Conservation (phyloP, 805 yeast genomes). For the Hemisphaericaspora nanyangensis region DNA sequence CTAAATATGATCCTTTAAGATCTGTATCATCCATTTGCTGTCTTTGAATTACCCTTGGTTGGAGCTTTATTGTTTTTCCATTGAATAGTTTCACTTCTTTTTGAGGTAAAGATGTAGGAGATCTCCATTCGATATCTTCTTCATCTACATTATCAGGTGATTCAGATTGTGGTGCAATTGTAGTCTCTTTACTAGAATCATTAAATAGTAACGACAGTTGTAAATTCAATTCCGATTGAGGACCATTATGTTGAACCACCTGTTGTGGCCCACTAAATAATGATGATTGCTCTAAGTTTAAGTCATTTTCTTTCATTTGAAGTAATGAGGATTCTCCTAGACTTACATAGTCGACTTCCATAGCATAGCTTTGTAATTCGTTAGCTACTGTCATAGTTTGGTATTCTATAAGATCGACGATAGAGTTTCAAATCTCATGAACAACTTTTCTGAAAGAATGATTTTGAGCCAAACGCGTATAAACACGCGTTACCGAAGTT, state of each 20-base stretch:
- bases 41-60: conserved; percentile 7
- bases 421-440: too few relatives aligned
- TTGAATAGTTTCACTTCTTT: conserved; percentile 18
- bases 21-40: neutral
- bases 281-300: neutral
- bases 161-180: too few relatives aligned
- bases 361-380: neutral
- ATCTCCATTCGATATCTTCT: neutral
- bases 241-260: too few relatives aligned
- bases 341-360: neutral
- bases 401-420: too few relatives aligned
- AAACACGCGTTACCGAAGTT: too few relatives aligned
- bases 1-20: conserved; percentile 10
- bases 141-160: neutral
- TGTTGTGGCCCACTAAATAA: too few relatives aligned
- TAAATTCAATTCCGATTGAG: too few relatives aligned
- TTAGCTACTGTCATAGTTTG: too few relatives aligned
- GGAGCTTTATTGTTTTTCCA: conserved; percentile 14
- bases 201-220: too few relatives aligned
- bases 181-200: too few relatives aligned
- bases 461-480: too few relatives aligned
- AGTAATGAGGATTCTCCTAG: neutral
- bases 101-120: conserved; percentile 1
- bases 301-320: neutral
- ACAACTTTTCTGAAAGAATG: too few relatives aligned